Percentiles rank a stretch among this genome's conserved stretches.
phyloP scores from a whole-genome alignment of 176 grass and related monocot species.

The Neostapfia colusana region DNA sequence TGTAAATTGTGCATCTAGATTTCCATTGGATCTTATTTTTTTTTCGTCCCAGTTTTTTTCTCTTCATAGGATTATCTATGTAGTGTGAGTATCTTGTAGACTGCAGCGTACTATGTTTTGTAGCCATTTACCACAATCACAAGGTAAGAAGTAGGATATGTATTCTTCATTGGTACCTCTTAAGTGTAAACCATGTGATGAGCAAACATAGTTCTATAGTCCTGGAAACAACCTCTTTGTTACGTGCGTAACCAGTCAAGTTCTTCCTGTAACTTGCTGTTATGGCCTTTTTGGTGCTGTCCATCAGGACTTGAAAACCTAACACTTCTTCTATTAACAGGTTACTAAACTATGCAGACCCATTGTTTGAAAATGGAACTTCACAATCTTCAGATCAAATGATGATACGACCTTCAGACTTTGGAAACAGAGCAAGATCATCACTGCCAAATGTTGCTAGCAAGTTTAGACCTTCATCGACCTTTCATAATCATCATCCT shows the following conservation, averaged over 20 bases:
- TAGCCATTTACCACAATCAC: not conserved
- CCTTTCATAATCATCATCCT: constrained; percentile 35
- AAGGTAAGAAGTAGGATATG: not conserved
- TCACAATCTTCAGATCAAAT: constrained; percentile 34
- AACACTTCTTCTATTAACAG: constrained; percentile 39
- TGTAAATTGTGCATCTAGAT: constrained; percentile 9
- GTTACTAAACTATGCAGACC: constrained; percentile 50
- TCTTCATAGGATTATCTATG: not conserved
- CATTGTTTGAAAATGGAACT: constrained; percentile 53
- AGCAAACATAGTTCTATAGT: not conserved
- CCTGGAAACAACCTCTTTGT: constrained; percentile 9
- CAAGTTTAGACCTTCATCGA: constrained; percentile 42
- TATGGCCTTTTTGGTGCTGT: constrained; percentile 4
- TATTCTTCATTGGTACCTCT: constrained; percentile 22
- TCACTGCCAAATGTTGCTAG: constrained; percentile 29
- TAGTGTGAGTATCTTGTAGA: not conserved
- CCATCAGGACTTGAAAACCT: constrained; percentile 28
- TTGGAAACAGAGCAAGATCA: constrained; percentile 33
- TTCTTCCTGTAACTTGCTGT: constrained; percentile 8
- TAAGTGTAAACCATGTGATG: not conserved
- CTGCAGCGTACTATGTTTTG: not conserved
- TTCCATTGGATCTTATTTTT: constrained; percentile 9
- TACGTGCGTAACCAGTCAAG: not conserved
- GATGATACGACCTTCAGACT: constrained; percentile 31
- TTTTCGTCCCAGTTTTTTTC: not conserved